phyloP scores from a whole-genome alignment of 2,329 filamentous ascomycete species.

The Ceratocystis alfenasii region DNA sequence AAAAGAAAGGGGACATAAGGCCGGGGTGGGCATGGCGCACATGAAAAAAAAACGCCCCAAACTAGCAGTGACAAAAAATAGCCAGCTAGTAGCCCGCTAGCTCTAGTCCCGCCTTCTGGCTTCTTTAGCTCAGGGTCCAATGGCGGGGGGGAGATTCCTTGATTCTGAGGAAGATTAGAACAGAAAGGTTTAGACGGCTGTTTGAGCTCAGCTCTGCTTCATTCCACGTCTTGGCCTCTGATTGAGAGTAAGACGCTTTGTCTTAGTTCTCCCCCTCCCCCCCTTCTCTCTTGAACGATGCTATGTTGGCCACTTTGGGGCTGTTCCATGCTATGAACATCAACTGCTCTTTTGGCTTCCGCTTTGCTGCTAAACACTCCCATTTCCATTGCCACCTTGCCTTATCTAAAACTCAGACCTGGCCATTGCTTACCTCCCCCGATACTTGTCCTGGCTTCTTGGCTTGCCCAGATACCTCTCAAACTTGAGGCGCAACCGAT shows the following conservation, averaged over 20 bases:
- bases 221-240: not conserved
- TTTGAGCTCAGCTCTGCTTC: not conserved
- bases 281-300: not conserved
- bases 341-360: not conserved
- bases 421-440: not conserved
- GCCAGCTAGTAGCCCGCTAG: not conserved
- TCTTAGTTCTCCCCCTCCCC: not conserved
- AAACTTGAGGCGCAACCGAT: not conserved
- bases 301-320: not conserved
- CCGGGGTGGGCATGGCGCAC: not conserved
- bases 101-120: not conserved
- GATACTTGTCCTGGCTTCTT: not conserved
- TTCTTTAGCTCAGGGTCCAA: not conserved
- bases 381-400: not conserved
- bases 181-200: not conserved
- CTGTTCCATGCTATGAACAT: conserved; percentile 1
- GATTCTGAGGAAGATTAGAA: not conserved
- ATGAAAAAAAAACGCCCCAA: not conserved
- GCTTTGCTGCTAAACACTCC: not conserved
- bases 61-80: not conserved
- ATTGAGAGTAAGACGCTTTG: not conserved
- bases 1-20: not conserved
- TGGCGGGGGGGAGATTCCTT: not conserved
- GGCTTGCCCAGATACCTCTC: not conserved
- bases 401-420: not conserved